Evolutionary conservation across 169 alveolate genomes (phyloP).

Genomic region (Plasmodium billcollinsi): DNA sequence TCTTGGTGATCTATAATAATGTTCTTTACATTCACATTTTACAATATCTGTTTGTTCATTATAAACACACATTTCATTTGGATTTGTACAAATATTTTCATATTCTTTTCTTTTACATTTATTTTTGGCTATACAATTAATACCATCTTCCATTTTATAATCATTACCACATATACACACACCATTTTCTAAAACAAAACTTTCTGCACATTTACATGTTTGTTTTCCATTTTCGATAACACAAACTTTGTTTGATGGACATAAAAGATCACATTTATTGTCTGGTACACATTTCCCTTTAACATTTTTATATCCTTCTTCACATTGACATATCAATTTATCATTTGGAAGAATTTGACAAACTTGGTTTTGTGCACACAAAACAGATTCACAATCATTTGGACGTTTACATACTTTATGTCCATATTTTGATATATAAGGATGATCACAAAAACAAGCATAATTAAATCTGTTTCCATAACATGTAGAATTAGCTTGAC

Average conservation of each 20-base stretch:
- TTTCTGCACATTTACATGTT: constrained; percentile 21
- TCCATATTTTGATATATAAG: constrained; percentile 10
- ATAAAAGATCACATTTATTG: constrained; percentile 18
- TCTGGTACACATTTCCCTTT: constrained; percentile 37
- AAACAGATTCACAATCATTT: not conserved
- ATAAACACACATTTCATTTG: constrained; percentile 32
- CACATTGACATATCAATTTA: constrained; percentile 23
- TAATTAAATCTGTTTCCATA: constrained; percentile 35
- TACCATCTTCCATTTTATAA: not conserved
- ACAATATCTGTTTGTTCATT: constrained; percentile 19
- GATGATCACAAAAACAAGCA: constrained; percentile 41
- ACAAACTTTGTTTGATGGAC: constrained; percentile 47
- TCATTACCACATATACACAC: constrained; percentile 5
- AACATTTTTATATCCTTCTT: constrained; percentile 11
- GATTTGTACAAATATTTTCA: constrained; percentile 17
- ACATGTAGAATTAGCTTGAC: constrained; percentile 23
- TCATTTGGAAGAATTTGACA: constrained; percentile 3
- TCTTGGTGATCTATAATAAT: constrained; percentile 1
- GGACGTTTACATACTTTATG: constrained; percentile 12
- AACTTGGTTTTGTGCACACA: constrained; percentile 17
- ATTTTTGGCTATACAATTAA: constrained; percentile 24
- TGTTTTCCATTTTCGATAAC: constrained; percentile 20
- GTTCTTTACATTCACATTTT: constrained; percentile 22
- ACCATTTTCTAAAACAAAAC: constrained; percentile 21
- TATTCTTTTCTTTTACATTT: constrained; percentile 56